phyloP scores from a whole-genome alignment of 1,284 basidiomycete genomes.

The Ganoderma resinaceum region DNA sequence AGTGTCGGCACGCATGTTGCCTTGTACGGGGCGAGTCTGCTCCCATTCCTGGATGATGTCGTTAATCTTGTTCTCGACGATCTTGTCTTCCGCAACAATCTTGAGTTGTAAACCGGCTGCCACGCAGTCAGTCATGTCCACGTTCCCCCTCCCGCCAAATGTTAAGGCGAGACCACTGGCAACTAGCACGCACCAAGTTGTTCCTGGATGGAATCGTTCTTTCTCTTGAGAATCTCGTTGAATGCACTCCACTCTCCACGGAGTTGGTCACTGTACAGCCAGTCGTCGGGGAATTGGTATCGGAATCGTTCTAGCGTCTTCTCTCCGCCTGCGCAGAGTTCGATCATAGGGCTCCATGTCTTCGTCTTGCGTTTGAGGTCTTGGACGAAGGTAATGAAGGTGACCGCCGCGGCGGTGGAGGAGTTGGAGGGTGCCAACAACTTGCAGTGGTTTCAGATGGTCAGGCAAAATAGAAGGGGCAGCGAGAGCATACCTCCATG shows the following conservation, averaged over 20 bases:
- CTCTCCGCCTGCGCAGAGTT: conserved; percentile 92
- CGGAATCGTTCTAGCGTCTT: conserved; percentile 97
- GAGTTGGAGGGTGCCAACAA: conserved; percentile 68
- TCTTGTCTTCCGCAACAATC: conserved; percentile 99
- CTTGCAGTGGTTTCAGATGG: conserved; percentile 29
- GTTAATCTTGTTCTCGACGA: conserved; percentile 92
- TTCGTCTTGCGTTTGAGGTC: conserved; percentile 97
- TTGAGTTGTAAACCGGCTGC: conserved; percentile 95
- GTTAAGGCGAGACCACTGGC: not conserved
- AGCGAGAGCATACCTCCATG: conserved; percentile 43
- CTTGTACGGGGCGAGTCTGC: conserved; percentile 93
- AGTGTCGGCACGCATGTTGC: conserved; percentile 92
- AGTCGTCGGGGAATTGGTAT: conserved; percentile 96
- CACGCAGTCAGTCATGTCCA: conserved; percentile 11
- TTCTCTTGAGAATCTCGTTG: conserved; percentile 96
- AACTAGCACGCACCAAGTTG: conserved; percentile 74
- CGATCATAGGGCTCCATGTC: conserved; percentile 97
- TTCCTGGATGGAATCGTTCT: conserved; percentile 98
- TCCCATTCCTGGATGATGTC: conserved; percentile 96
- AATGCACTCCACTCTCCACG: conserved; percentile 98
- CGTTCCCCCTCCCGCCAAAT: not conserved
- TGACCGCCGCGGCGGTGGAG: conserved; percentile 95
- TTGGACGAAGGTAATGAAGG: conserved; percentile 99
- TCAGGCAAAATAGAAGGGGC: not conserved
- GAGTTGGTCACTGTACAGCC: conserved; percentile 98